Evolutionary conservation across 2,329 filamentous ascomycete species (phyloP), one percentile per base, ranked within the genome.

Genomic region (Didymellaceae sp.): DNA sequence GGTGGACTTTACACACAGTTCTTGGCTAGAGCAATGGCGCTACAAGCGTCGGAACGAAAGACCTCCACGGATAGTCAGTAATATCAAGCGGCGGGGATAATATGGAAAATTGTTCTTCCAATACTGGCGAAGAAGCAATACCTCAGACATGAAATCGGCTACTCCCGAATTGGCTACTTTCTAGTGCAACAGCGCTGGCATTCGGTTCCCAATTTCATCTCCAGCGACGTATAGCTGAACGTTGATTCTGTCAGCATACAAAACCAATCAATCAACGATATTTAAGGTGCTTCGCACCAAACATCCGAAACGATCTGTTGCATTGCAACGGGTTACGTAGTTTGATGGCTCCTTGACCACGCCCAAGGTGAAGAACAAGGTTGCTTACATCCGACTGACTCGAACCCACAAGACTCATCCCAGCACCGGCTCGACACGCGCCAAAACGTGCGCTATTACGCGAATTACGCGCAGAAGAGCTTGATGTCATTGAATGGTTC

Each of bases 381-480:
- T 38, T 18, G 7, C 31, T 37, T 31, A 10, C 18, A 25, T 21
- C 25, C 32, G 11, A 33, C 25, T 39, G 38, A 38, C 26, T 21
- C 28, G 17, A 10, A 17, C 4, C 24, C 16, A 26, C 31, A 42
- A 8, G 16, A 37, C 14, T 31, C 18, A 46, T 25, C 20, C 40
- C 31, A 45, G 34, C 30, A 16, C 26, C 33, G 30, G 33, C 33
- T 45, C 35, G 34, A 50, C 31, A 17, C 20, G 37, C 32, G 31
- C 37, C 42, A 38, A 37, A 45, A 52, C 25, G 48, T 43, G 46
- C 48, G 48, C 48, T 52, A n/a, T 25, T 45, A 51, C n/a, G 25
- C 48, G 48, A 45, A 52, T 43, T 52, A 46, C 42, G 37, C 37
- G 42, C 48, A 52, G 48, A 16, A 43, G 37, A 30, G 37, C 25